Evolutionary conservation across 2,329 filamentous ascomycete genomes (phyloP).

Genomic region (Phaeophleospora eucalypticola): DNA sequence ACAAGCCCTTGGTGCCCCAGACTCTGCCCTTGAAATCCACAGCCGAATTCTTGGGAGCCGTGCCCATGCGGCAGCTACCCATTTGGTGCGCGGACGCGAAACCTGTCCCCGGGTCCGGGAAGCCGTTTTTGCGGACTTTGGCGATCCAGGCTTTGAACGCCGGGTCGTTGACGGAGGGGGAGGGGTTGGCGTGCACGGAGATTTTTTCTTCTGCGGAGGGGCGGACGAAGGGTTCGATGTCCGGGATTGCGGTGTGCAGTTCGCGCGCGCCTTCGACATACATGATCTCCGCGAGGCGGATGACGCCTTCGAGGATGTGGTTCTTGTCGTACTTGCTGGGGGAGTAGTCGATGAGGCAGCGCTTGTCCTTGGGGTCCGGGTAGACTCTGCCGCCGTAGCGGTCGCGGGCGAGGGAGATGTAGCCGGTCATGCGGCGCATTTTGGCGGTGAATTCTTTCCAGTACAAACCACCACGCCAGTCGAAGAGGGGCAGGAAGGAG

Average conservation of each 20-base stretch:
- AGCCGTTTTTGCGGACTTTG: constrained; percentile 46
- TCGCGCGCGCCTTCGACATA: constrained; percentile 77
- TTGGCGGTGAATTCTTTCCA: constrained; percentile 69
- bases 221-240: constrained; percentile 61
- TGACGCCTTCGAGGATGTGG: constrained; percentile 66
- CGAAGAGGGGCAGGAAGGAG: constrained; percentile 57
- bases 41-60: constrained; percentile 38
- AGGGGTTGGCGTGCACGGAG: constrained; percentile 13
- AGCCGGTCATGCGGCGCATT: constrained; percentile 64
- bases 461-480: constrained; percentile 65
- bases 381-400: constrained; percentile 71
- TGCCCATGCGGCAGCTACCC: constrained; percentile 71
- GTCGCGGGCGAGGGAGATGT: constrained; percentile 72
- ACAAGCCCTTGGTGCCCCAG: constrained; percentile 63
- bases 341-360: constrained; percentile 65
- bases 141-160: constrained; percentile 60
- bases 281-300: constrained; percentile 70
- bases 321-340: constrained; percentile 67
- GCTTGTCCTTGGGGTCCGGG: constrained; percentile 61
- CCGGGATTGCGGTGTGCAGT: constrained; percentile 64
- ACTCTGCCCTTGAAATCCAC: constrained; percentile 46
- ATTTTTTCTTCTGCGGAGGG: constrained; percentile 15
- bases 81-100: constrained; percentile 76
- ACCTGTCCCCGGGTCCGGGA: constrained; percentile 48
- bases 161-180: constrained; percentile 50